A percentile compares a stretch with the other conserved stretches of the same genome.
Conservation (phyloP, 371 early-diverging fungal species). For the Apophysomyces trapeziformis region DNA sequence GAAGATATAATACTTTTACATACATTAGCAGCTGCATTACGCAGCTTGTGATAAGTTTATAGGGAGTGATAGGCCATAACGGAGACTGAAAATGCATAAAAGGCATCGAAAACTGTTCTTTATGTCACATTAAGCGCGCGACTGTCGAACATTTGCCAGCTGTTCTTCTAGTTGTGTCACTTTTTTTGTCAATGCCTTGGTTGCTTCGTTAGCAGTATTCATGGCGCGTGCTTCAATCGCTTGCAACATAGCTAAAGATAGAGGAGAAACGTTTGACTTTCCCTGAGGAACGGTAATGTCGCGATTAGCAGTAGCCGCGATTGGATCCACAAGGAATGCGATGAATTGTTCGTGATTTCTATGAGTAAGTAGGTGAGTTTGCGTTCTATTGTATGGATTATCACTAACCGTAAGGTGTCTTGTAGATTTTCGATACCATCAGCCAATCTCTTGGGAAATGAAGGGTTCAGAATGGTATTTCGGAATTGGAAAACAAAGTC, state of each 20-base stretch:
- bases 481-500: slow-evolving; percentile 23
- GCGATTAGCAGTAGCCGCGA: slow-evolving; percentile 10
- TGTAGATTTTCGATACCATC: slow-evolving; percentile 8
- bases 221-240: slow-evolving; percentile 4
- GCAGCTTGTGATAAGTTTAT: too few relatives aligned
- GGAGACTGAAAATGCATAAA: too few relatives aligned
- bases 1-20: too few relatives aligned
- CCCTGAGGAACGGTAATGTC: background rate
- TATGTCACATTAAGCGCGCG: background rate
- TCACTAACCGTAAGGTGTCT: background rate
- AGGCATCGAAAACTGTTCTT: background rate
- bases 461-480: slow-evolving; percentile 15
- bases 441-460: slow-evolving; percentile 17
- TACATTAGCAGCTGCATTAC: too few relatives aligned
- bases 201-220: background rate
- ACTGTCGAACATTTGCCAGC: background rate
- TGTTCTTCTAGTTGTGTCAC: background rate
- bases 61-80: too few relatives aligned
- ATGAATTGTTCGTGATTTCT: slow-evolving; percentile 21
- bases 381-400: background rate
- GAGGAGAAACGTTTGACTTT: background rate
- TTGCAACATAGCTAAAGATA: slow-evolving; percentile 2
- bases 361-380: background rate
- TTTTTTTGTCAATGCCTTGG: background rate
- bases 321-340: slow-evolving; percentile 22